Evolutionary conservation across 2,329 filamentous ascomycete species (phyloP).

Genomic region (Calycina herbarum): DNA sequence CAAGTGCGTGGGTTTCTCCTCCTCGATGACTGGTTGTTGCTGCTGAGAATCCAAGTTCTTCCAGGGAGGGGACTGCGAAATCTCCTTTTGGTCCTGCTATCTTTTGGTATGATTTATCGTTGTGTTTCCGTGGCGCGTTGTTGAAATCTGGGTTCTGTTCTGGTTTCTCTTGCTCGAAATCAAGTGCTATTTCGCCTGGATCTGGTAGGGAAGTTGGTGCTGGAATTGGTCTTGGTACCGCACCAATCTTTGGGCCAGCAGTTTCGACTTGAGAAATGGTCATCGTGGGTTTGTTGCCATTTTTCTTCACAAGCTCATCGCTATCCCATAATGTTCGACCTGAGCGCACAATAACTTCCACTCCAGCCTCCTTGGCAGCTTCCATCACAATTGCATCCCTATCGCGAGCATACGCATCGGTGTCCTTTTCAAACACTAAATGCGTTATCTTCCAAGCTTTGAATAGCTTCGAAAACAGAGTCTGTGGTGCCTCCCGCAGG

Average conservation of each 20-base stretch:
- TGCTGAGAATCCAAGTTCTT: constrained; percentile 68
- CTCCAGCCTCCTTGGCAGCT: constrained; percentile 63
- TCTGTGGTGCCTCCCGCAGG: constrained; percentile 70
- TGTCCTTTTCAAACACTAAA: constrained; percentile 77
- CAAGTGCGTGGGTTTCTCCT: constrained; percentile 66
- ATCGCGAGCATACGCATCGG: constrained; percentile 68
- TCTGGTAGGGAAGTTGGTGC: constrained; percentile 61
- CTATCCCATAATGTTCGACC: constrained; percentile 75
- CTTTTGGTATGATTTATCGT: constrained; percentile 57
- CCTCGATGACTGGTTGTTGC: constrained; percentile 68
- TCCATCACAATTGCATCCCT: constrained; percentile 60
- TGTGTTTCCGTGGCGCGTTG: constrained; percentile 49
- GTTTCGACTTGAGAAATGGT: constrained; percentile 66
- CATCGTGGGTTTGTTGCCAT: constrained; percentile 73
- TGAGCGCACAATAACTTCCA: constrained; percentile 62
- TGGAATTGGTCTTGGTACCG: constrained; percentile 60
- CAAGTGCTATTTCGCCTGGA: constrained; percentile 61
- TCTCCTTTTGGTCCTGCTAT: constrained; percentile 68
- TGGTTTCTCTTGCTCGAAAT: constrained; percentile 57
- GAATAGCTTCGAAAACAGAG: constrained; percentile 70
- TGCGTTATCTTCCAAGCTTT: constrained; percentile 73
- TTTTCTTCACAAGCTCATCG: constrained; percentile 64
- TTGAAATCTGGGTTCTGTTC: constrained; percentile 60
- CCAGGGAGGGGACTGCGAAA: constrained; percentile 69
- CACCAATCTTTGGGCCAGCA: constrained; percentile 62